Evolutionary conservation across 1,284 basidiomycete species (phyloP).

Genomic region (Flammula alnicola): DNA sequence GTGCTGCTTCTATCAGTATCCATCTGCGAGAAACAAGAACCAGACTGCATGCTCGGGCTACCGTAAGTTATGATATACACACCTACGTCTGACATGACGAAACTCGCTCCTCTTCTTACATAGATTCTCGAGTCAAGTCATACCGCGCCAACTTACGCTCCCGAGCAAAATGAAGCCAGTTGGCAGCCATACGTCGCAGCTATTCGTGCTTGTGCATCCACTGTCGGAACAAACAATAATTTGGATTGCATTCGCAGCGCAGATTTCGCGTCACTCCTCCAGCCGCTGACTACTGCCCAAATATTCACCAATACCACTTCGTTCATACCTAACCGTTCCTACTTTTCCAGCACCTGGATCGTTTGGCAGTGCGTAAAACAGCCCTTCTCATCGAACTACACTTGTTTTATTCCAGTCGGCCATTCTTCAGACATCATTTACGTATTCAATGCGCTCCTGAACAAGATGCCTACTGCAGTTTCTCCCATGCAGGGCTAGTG

Average conservation of each 20-base stretch:
- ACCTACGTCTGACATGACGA: not conserved
- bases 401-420: conserved; percentile 35
- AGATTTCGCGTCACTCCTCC: conserved; percentile 40
- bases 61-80: conserved; percentile 33
- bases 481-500: conserved; percentile 50
- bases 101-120: conserved; percentile 34
- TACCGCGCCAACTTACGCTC: conserved; percentile 26
- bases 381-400: not conserved
- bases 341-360: conserved; percentile 21
- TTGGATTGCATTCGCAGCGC: conserved; percentile 45
- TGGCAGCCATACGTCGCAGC: conserved; percentile 45
- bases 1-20: conserved; percentile 44
- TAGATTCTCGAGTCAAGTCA: conserved; percentile 37
- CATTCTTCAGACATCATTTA: conserved; percentile 33
- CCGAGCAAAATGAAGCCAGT: conserved; percentile 32
- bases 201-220: conserved; percentile 38
- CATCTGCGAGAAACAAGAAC: conserved; percentile 45
- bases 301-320: conserved; percentile 4
- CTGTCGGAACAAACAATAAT: conserved; percentile 33
- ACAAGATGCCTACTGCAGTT: conserved; percentile 25
- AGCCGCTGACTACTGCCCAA: conserved; percentile 11
- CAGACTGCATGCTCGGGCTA: conserved; percentile 41
- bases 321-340: conserved; percentile 11
- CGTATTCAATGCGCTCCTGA: conserved; percentile 31
- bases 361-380: conserved; percentile 36